A percentile compares a stretch with the other conserved stretches of the same genome.
Conservation (phyloP, 176 grass and related monocot species). For the Rhynchospora breviuscula region DNA sequence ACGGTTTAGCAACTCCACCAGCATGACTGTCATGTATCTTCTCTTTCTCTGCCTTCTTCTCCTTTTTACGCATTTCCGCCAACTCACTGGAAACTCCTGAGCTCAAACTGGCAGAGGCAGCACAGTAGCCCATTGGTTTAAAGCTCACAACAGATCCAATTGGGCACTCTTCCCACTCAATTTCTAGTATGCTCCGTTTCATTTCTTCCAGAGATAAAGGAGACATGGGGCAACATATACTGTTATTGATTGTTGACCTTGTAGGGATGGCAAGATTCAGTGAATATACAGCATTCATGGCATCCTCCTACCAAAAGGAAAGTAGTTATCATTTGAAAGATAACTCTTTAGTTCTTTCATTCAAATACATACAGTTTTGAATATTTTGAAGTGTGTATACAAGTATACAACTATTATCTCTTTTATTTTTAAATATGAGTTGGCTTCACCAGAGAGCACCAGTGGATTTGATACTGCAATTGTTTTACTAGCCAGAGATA, state of each 20-base stretch:
- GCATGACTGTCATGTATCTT: background rate
- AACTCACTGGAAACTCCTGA: background rate
- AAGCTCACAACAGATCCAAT: constrained; percentile 11
- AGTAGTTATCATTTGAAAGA: background rate
- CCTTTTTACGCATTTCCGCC: background rate
- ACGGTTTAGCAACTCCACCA: constrained; percentile 5
- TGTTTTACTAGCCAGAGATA: background rate
- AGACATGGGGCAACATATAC: background rate
- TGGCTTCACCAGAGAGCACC: background rate
- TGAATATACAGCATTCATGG: background rate
- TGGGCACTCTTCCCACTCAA: constrained; percentile 20
- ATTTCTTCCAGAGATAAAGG: constrained; percentile 12
- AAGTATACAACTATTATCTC: background rate
- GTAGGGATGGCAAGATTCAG: background rate
- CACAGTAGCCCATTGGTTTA: background rate
- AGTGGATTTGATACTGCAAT: background rate
- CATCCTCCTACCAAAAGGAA: background rate
- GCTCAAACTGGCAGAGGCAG: background rate
- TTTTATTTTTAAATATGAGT: background rate
- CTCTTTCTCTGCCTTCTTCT: background rate
- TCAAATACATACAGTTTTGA: background rate
- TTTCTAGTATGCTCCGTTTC: background rate
- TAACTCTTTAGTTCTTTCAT: background rate
- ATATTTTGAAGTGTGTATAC: background rate
- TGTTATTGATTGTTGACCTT: constrained; percentile 9